A percentile compares a stretch with the other conserved stretches of the same genome.
These are phyloP conservation scores for Cyclotella choctawhatcheeana DNA, from an alignment of 108 stramenopile genomes.

Conservation along the genomic window DNA sequence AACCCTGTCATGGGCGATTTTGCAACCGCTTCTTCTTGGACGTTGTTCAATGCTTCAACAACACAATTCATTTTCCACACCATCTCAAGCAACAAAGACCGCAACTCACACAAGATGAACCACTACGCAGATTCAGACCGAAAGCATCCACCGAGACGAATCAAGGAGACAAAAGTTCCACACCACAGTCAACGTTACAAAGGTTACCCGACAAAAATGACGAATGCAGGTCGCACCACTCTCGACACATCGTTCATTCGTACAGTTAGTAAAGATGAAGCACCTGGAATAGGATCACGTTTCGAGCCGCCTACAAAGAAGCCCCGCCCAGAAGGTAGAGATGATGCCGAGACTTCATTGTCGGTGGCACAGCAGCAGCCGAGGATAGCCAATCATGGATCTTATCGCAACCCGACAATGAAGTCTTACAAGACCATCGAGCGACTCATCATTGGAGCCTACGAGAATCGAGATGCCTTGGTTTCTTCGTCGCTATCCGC, in stretches of 20 bases:
- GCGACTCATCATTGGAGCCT: conserved; percentile 5
- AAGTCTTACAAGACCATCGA: conserved; percentile 10
- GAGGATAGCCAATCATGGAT: not conserved
- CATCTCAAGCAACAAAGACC: not conserved
- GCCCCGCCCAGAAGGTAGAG: not conserved
- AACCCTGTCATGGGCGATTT: too few species aligned
- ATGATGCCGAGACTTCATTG: not conserved
- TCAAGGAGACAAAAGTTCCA: not conserved
- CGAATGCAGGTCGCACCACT: not conserved
- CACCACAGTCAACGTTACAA: not conserved
- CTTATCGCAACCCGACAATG: conserved; percentile 8
- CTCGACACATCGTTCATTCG: not conserved
- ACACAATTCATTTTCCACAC: too few species aligned
- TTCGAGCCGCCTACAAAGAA: conserved; percentile 13
- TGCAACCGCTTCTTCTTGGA: too few species aligned
- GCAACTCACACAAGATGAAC: not conserved
- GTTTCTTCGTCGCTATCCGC: conserved; percentile 4
- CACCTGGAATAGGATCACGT: not conserved
- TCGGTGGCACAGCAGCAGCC: not conserved
- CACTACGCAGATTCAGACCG: not conserved
- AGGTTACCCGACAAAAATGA: not conserved
- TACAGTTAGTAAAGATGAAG: conserved; percentile 7
- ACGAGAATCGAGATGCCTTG: not conserved
- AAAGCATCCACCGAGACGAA: not conserved
- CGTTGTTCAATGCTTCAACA: too few species aligned